These are phyloP conservation scores for Asclepias syriaca DNA, from an alignment of 257 asterid genomes.

Conservation along the genomic window DNA sequence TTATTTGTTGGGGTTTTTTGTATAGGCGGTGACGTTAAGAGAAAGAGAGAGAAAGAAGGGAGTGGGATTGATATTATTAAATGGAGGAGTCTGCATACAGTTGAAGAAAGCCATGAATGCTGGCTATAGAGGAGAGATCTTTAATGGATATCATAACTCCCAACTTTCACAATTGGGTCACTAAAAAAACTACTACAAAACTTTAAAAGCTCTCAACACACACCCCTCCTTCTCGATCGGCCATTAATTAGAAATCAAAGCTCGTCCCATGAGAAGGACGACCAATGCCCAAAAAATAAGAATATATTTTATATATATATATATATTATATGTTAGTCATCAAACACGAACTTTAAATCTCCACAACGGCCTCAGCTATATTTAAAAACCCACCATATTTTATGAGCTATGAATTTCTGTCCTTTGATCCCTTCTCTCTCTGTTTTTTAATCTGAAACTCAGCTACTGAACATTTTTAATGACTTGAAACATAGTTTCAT, in stretches of 20 bases:
- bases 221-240: neutral
- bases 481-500: neutral
- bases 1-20: slow-evolving; percentile 15
- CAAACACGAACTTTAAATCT: slow-evolving; percentile 15
- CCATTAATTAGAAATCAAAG: slow-evolving; percentile 26
- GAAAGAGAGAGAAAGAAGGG: neutral
- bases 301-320: too few species aligned
- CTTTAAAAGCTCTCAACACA: slow-evolving; percentile 23
- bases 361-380: slow-evolving; percentile 24
- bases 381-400: slow-evolving; percentile 32
- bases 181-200: slow-evolving; percentile 22
- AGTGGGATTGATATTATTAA: slow-evolving; percentile 26
- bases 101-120: slow-evolving; percentile 32
- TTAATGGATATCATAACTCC: slow-evolving; percentile 38
- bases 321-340: too few species aligned
- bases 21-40: slow-evolving; percentile 34
- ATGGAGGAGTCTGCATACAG: slow-evolving; percentile 35
- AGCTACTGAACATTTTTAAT: slow-evolving; percentile 3
- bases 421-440: neutral
- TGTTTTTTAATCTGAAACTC: slow-evolving; percentile 10
- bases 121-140: slow-evolving; percentile 19
- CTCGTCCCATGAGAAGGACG: slow-evolving; percentile 21
- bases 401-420: slow-evolving; percentile 26
- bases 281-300: neutral
- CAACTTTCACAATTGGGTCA: slow-evolving; percentile 40